Conservation (phyloP, 371 early-diverging fungal species). For the Massospora cicadina region DNA sequence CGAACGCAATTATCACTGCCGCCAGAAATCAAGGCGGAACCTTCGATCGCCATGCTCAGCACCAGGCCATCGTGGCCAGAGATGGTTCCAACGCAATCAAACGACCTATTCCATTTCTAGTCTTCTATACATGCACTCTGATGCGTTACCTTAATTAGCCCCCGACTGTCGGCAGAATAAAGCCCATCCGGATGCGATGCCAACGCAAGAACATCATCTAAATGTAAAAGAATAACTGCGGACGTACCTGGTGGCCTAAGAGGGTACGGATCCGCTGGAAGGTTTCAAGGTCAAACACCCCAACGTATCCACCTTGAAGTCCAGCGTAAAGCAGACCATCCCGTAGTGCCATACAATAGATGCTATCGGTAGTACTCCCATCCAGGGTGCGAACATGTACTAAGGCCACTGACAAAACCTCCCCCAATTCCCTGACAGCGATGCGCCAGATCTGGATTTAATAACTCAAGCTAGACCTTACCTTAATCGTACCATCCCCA, state of each 20-base stretch:
- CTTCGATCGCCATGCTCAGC: constrained; percentile 34
- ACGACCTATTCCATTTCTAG: constrained; percentile 47
- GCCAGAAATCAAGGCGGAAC: constrained; percentile 38
- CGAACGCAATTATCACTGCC: constrained; percentile 50
- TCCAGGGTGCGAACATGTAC: constrained; percentile 19
- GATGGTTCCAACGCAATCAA: constrained; percentile 39
- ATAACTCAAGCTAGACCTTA: constrained; percentile 10
- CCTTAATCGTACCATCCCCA: constrained; percentile 54
- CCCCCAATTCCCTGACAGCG: constrained; percentile 16
- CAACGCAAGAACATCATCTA: constrained; percentile 48
- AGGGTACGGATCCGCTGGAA: constrained; percentile 49
- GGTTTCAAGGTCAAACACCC: constrained; percentile 66
- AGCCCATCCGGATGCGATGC: constrained; percentile 25
- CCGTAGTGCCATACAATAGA: constrained; percentile 38
- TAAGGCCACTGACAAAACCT: constrained; percentile 25
- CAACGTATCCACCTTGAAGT: constrained; percentile 57
- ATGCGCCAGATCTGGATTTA: constrained; percentile 33
- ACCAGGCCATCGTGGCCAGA: constrained; percentile 42
- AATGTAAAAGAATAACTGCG: background rate
- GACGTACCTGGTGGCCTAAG: constrained; percentile 32
- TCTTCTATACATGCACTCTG: background rate
- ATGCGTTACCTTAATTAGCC: constrained; percentile 36
- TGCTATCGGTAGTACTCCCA: constrained; percentile 26
- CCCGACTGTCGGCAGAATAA: constrained; percentile 58
- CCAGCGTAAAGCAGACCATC: constrained; percentile 60